Evolutionary conservation across 768 basidiomycete species (phyloP), one percentile per base, ranked within the genome.

Genomic region (Sutorius australiensis): DNA sequence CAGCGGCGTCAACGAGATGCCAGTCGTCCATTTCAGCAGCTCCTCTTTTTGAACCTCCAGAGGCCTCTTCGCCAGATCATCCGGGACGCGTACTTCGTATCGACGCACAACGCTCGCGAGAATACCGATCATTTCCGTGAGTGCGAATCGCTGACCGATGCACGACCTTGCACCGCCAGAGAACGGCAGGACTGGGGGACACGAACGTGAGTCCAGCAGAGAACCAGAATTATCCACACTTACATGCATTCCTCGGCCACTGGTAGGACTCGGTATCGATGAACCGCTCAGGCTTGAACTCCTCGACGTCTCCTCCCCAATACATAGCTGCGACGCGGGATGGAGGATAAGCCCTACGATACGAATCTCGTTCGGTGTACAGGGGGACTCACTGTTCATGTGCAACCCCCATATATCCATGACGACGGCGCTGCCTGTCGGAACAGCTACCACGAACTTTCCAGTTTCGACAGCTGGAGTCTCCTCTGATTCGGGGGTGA

Each of bases 191-290:
- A 75, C 77, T 76, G 34, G n/a, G n/a, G 8, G 19, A 14, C 12
- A 30, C 19, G 40, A 34, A 21, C 21, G 30, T 39, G 46, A 39
- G 39, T 37, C 17, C 13, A 34, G 27, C 10, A 17, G 17, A 32
- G 14, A 44, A 14, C 10, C 1, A 8, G 2, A 32, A 19, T 10
- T 6, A 14, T 16, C 3, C 5, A 12, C 19, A 42, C 77, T 41
- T 51, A 77, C 78, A 79, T 13, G 77, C 79, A 50, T 79, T 71
- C 21, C 80, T 73, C 13, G 78, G 80, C 79, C 79, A 81, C 30
- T 70, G 69, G 50, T 80, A 80, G 1, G 70, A 64, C 6, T 72
- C 72, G 0, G 76, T 79, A 47, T 81, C 79, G 27, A 81, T 68
- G 60, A 80, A 81, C 0, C 77, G 73, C 41, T 77, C 76, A 0